These are phyloP conservation scores for Baorangia bicolor DNA, from an alignment of 768 basidiomycete species.

Conservation along the genomic window DNA sequence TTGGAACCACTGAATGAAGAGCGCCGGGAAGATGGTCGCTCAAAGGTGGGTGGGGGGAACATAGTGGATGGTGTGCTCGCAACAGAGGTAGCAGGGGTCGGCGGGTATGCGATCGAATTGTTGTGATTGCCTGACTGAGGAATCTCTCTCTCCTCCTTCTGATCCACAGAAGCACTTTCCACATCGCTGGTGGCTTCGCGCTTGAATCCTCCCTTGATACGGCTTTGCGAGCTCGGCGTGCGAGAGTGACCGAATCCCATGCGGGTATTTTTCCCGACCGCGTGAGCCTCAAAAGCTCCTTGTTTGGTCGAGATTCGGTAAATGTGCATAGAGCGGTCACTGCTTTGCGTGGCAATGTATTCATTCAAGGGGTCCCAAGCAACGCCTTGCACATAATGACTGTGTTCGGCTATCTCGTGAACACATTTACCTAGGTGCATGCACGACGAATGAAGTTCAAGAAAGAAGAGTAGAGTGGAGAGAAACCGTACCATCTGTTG, in stretches of 20 bases:
- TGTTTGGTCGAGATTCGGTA: constrained; percentile 79
- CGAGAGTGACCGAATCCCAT: constrained; percentile 67
- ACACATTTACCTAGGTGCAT: constrained; percentile 70
- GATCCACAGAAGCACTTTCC: constrained; percentile 63
- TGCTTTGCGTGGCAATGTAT: constrained; percentile 96
- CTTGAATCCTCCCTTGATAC: constrained; percentile 56
- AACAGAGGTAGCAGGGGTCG: constrained; percentile 69
- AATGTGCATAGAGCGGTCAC: constrained; percentile 94
- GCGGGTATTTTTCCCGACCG: constrained; percentile 84
- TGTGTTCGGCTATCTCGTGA: constrained; percentile 89
- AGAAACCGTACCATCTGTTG: constrained; percentile 59
- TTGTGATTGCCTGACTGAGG: constrained; percentile 30
- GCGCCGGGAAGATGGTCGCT: constrained; percentile 59
- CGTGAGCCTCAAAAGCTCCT: constrained; percentile 85
- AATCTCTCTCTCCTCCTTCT: constrained; percentile 41
- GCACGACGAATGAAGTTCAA: not conserved
- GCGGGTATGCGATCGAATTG: constrained; percentile 36
- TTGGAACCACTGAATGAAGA: constrained; percentile 78
- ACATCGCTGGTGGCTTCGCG: constrained; percentile 80
- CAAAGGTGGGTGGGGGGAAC: constrained; percentile 47
- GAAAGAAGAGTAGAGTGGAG: not conserved
- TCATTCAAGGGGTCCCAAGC: constrained; percentile 98
- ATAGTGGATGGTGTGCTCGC: constrained; percentile 61
- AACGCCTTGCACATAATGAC: constrained; percentile 97
- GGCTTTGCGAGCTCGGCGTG: constrained; percentile 62